A percentile compares a stretch with the other conserved stretches of the same genome.
Evolutionary conservation across 306 rosid species (phyloP).

Genomic region (Prunus fruticosa): DNA sequence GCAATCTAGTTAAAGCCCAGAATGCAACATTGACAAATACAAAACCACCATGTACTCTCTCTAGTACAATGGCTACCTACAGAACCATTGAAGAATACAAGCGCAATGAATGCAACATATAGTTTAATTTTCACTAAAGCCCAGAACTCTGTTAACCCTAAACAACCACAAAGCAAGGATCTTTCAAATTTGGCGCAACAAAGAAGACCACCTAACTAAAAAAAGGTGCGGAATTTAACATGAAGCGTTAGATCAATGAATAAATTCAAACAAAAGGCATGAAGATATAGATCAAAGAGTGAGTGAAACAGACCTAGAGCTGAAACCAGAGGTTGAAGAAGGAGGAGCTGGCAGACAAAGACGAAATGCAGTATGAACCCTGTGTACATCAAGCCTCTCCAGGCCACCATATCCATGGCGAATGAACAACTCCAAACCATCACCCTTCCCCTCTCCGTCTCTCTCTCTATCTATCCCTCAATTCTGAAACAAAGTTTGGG

Average conservation of each 20-base stretch:
- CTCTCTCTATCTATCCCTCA: not conserved
- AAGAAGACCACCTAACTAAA: not conserved
- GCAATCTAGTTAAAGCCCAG: not conserved
- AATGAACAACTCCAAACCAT: conserved; percentile 31
- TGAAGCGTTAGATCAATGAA: not conserved
- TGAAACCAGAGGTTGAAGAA: conserved; percentile 89
- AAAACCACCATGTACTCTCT: not conserved
- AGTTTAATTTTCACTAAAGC: not conserved
- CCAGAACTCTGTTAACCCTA: not conserved
- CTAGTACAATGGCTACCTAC: not conserved
- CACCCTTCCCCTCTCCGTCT: conserved; percentile 16
- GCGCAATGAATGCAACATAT: not conserved
- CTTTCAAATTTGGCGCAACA: not conserved
- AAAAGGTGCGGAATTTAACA: not conserved
- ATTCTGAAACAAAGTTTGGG: not conserved
- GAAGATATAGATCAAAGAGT: conserved; percentile 27
- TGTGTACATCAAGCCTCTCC: conserved; percentile 60
- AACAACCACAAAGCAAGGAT: conserved; percentile 6
- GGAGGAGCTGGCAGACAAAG: conserved; percentile 68
- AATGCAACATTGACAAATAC: not conserved
- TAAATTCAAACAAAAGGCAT: not conserved
- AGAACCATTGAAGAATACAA: not conserved
- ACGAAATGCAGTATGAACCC: conserved; percentile 70
- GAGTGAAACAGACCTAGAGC: conserved; percentile 53
- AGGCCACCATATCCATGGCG: conserved; percentile 55